Evolutionary conservation across 1,139 yeast species (phyloP), one percentile per base, ranked within the genome.

Genomic region (Saccharomycopsis crataegensis): DNA sequence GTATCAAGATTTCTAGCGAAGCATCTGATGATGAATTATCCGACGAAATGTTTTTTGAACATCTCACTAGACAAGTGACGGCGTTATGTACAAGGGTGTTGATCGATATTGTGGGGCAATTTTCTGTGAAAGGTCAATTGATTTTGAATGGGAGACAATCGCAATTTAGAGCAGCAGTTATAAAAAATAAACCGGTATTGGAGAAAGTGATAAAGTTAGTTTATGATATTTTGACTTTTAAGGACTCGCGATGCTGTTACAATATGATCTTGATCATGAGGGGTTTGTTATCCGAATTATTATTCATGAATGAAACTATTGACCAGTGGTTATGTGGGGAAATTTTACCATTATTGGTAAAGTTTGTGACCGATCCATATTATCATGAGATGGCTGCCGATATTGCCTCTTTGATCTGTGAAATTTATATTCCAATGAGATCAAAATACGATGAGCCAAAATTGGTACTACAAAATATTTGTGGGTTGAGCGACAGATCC

Each of bases 21-120:
- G 62, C 65, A 22, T 59, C 61, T 12, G 95, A 88, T 62, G 94
- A 85, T 56, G 84, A 89, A 16, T 75, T 94, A 62, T 84, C 94
- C n/a, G 97, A 91, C 64, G 99, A 93, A 66, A 93, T 93, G 95
- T 86, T 93, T 87, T 98, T 93, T 62, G 99, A 93, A 66, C 96
- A 93, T 67, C 77, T 93, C 75, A 73, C 93, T 59, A 75, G 99
- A 59, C 98, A 93, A 67, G 76, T 93, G 53, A 90, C 98, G 0
- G 96, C 96, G 1, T 90, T 95, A 6, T 90, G 88, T n/a, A 96
- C 87, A 46, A 73, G 98, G 58, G 76, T 91, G 63, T 70, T 93
- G 60, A 88, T 93, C 72, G 99, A 93, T 66, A 75, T 90, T 54
- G 87, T 87, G 36, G 95, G 96, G 9, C 97, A 90, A 65, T 69